A percentile compares a stretch with the other conserved stretches of the same genome.
These are phyloP conservation scores for Arthrobotrys entomopaga DNA, from an alignment of 2,329 filamentous ascomycete genomes.

Conservation along the genomic window DNA sequence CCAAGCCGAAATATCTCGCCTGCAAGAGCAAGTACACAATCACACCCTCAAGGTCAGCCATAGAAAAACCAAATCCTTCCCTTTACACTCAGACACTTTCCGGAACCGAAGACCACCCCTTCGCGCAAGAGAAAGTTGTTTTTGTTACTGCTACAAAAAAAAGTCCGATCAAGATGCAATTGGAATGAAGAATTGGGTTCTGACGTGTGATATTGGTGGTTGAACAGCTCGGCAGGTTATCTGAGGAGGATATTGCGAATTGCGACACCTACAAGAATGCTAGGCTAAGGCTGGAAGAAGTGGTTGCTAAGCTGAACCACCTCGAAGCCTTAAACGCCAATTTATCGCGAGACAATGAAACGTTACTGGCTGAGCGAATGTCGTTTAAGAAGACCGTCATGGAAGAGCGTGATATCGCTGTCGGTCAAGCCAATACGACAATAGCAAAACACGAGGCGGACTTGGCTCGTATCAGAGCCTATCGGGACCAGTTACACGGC, in stretches of 20 bases:
- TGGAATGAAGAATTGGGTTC: conserved; percentile 45
- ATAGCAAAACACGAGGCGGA: conserved; percentile 84
- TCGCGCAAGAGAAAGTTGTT: conserved; percentile 55
- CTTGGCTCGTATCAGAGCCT: conserved; percentile 82
- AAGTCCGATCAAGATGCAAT: conserved; percentile 30
- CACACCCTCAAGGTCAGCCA: conserved; percentile 65
- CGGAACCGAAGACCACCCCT: conserved; percentile 51
- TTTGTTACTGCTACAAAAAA: conserved; percentile 15
- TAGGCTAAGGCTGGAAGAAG: conserved; percentile 88
- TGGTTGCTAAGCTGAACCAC: conserved; percentile 90
- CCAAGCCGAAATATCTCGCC: conserved; percentile 76
- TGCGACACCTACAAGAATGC: conserved; percentile 94
- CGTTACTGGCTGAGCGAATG: conserved; percentile 83
- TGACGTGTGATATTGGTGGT: conserved; percentile 52
- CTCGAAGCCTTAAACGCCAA: conserved; percentile 88
- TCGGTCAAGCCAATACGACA: conserved; percentile 82
- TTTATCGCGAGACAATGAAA: conserved; percentile 84
- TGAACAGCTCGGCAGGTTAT: conserved; percentile 73
- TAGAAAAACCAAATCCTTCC: conserved; percentile 48
- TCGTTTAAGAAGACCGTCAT: conserved; percentile 83
- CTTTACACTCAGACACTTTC: conserved; percentile 51
- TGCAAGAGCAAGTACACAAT: conserved; percentile 81
- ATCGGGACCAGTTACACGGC: conserved; percentile 84
- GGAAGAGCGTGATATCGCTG: conserved; percentile 76
- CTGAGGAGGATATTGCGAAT: conserved; percentile 92